Base-by-base conservation (phyloP, 1,284 basidiomycete genomes). In the Paramarasmius palmivorus region DNA sequence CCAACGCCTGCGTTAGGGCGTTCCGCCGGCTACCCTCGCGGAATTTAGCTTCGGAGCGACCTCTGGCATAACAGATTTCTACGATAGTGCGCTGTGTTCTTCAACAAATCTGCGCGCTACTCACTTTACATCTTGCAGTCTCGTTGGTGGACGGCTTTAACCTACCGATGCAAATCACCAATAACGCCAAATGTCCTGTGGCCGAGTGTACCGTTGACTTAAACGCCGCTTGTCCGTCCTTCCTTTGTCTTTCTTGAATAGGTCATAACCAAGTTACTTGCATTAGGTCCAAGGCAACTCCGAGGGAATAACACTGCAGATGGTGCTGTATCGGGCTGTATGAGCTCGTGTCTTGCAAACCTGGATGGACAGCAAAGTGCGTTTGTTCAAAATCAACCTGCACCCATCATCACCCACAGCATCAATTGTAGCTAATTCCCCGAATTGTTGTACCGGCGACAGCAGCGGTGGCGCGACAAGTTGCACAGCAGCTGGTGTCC, bases 311-410 rank as follows among this genome's bases (percentile, higher is more conserved):
- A 22, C 2, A 32, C 44, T 15, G 8, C 25, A 26, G 44, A 29
- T 26, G 44, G 44, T n/a, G 17, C 44, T 3, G 29, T 15, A 14
- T 17, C 44, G n/a, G 25, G 25, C 29, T 46, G 44, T 26, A 26
- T 29, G 25, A 46, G 44, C 19, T 46, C 44, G 23, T 46, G 44
- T 32, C 25, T 46, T 46, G 44, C 44, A 6, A 46, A 46, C 32
- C 44, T 46, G 25, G 44, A 46, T 32, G 44, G 44, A 12, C 25
- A 29, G 17, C 44, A 46, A 46, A 6, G 44, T 46, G 10, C 17
- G 44, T n/a, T n/a, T 14, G n/a, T 15, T 20, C 4, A 8, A 2
- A 15, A 3, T 26, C 7, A 9, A n/a, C 3, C 15, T 14, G 4
- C 17, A 22, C 23, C 41, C 23, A n/a, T 6, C 6, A 2, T 4